Evolutionary conservation across 495 filamentous ascomycete genomes (phyloP).

Genomic region (Choiromyces venosus): DNA sequence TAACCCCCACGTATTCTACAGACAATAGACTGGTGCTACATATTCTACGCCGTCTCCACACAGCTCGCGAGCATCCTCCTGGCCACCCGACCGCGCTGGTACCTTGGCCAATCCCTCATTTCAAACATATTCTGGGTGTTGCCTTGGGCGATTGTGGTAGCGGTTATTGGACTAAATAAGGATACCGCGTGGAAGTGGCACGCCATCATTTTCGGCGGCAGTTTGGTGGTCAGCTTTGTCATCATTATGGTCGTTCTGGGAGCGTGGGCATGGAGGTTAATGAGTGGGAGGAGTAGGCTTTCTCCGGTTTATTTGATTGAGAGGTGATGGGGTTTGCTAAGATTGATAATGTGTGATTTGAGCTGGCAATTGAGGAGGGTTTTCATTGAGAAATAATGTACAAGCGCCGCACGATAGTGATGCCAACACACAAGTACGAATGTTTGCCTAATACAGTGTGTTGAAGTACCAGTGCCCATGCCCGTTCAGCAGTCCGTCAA

Average conservation of each 20-base stretch:
- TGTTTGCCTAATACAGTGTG: background rate
- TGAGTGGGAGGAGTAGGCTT: slow-evolving; percentile 46
- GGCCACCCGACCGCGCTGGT: slow-evolving; percentile 62
- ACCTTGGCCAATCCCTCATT: slow-evolving; percentile 58
- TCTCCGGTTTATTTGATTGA: slow-evolving; percentile 11
- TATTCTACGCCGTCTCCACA: slow-evolving; percentile 63
- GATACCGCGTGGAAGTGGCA: slow-evolving; percentile 64
- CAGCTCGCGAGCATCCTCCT: slow-evolving; percentile 61
- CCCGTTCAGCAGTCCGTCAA: background rate
- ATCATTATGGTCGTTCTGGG: slow-evolving; percentile 50
- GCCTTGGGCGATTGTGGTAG: slow-evolving; percentile 65
- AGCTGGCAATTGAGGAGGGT: background rate
- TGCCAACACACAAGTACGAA: background rate
- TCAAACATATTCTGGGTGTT: slow-evolving; percentile 64
- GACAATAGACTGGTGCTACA: slow-evolving; percentile 68
- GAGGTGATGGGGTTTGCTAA: too few relatives aligned
- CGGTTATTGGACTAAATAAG: slow-evolving; percentile 47
- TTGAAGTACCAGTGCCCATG: too few relatives aligned
- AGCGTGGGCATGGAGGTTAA: slow-evolving; percentile 55
- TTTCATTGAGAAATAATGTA: background rate
- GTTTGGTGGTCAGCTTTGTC: slow-evolving; percentile 61
- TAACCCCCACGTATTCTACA: slow-evolving; percentile 16
- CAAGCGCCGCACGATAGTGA: background rate
- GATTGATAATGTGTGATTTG: background rate
- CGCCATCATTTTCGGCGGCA: slow-evolving; percentile 63